Percentiles rank a stretch among this genome's conserved stretches.
phyloP scores from a whole-genome alignment of 2,329 filamentous ascomycete genomes.

The Pestalotiopsis sp. region DNA sequence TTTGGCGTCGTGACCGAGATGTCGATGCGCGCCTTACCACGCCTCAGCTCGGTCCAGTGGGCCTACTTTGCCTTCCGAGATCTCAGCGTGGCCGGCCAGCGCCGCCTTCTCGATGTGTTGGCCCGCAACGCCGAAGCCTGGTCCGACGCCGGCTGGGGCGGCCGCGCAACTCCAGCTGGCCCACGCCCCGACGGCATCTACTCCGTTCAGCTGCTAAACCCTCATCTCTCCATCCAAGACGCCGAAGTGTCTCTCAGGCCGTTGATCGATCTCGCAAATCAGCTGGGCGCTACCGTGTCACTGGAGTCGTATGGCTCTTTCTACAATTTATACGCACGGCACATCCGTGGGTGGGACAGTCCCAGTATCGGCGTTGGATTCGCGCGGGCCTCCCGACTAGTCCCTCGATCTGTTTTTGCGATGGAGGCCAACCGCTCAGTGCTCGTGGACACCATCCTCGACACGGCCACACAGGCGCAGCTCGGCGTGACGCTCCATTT shows the following conservation, averaged over 20 bases:
- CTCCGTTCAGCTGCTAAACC: background rate
- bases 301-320: background rate
- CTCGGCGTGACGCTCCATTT: background rate
- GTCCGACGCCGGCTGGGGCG: background rate
- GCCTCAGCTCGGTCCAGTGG: background rate
- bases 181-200: background rate
- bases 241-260: background rate
- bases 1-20: conserved; percentile 53
- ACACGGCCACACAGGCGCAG: background rate
- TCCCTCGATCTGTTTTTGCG: background rate
- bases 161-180: background rate
- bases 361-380: background rate
- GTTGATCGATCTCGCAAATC: background rate
- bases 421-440: background rate
- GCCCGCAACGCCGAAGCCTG: background rate
- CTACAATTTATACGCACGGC: background rate
- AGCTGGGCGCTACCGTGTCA: background rate
- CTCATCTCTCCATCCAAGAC: background rate
- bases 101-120: background rate
- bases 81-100: background rate
- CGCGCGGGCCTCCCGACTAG: background rate
- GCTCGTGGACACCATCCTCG: background rate
- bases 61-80: background rate
- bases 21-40: background rate
- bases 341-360: background rate